Evolutionary conservation across 805 yeast genomes (phyloP), one percentile per base, ranked within the genome.

Genomic region (Cyberlindnera bimundalis): DNA sequence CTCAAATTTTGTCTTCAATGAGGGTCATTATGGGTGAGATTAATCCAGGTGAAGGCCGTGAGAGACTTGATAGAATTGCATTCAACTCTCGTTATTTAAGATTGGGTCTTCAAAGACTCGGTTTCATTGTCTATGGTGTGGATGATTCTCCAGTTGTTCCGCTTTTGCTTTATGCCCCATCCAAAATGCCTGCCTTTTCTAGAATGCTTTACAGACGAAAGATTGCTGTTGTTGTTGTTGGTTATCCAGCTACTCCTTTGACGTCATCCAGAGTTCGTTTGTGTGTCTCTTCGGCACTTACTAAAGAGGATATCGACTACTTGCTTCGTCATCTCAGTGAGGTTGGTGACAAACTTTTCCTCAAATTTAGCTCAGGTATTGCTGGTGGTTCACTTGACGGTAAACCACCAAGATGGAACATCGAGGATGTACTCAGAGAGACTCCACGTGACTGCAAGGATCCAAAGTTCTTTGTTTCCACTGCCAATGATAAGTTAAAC

Each of bases 141-240:
- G 96, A 93, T 53, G 99, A 93, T 63, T 85, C 96, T 30, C 99
- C 99, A 2, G 96, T 93, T 38, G 79, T 93, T 45, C 99, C 99
- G 25, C 63, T 91, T 46, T 68, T 93, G 60, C 65, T 90, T 48
- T 93, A 84, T 59, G 78, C 87, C 39, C 99, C 99, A 18, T 81
- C 95, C 21, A 91, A 90, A 61, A 88, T 93, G 95, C 95, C 96
- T 19, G 89, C 91, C 0, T 78, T 89, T 47, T 83, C 96, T 33
- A 76, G 96, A 61, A 76, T 79, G 74, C 75, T 91, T 73, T 76
- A 84, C 53, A 78, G 76, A 49, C 71, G 78, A 64, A 84, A 84
- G 39, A 81, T 93, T 46, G 99, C 99, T 3, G 90, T 91, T 35
- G 99, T 93, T 26, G 82, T 91, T 48, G 98, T 91, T 32, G 96